Evolutionary conservation across 805 yeast species (phyloP), one percentile per base, ranked within the genome.

Genomic region (Deakozyma indianensis): DNA sequence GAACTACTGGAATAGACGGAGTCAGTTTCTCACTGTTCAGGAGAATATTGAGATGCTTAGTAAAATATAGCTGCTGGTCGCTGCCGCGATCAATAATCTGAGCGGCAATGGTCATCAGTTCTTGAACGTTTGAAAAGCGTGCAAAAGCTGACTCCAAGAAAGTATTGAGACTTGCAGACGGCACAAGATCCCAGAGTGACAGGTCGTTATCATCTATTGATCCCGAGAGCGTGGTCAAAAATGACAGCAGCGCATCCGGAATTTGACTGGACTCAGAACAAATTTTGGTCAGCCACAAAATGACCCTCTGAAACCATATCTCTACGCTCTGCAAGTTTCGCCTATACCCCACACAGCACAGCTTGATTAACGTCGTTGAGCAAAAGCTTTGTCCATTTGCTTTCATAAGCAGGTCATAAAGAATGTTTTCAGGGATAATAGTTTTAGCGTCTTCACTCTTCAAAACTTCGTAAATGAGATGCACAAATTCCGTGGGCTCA

Each of bases 1-100:
- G 63, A 0, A 78, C 66, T 41, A 69, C 61, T 46, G 64, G 73
- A 7, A 45, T 44, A 14, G 44, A 41, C 35, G 77, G 61, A 0
- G 56, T 51, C 43, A 65, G 71, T 1, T 55, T 47, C 1, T 68
- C 73, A 54, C 77, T 78, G 56, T 74, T 78, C 20, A 82, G 51
- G 29, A 80, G 65, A 7, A 83, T 69, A 53, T 83, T 94, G 9
- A 85, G 59, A 40, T 78, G 64, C 53, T 71, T 80, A 20, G 65
- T 69, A 51, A 60, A 67, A 29, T n/a, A 4, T 20, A 32, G 18
- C 7, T 32, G 7, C 18, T 7, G 5, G 5, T 14, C 4, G 38
- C 18, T 32, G 7, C 18, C 11, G 5, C 5, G 5, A n/a, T 58
- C 60, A 73, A 60, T 18, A 54, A 54, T 22, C 59, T 59, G 41